Evolutionary conservation across 2,329 filamentous ascomycete genomes (phyloP).

Genomic region (Paecilomyces niveus): DNA sequence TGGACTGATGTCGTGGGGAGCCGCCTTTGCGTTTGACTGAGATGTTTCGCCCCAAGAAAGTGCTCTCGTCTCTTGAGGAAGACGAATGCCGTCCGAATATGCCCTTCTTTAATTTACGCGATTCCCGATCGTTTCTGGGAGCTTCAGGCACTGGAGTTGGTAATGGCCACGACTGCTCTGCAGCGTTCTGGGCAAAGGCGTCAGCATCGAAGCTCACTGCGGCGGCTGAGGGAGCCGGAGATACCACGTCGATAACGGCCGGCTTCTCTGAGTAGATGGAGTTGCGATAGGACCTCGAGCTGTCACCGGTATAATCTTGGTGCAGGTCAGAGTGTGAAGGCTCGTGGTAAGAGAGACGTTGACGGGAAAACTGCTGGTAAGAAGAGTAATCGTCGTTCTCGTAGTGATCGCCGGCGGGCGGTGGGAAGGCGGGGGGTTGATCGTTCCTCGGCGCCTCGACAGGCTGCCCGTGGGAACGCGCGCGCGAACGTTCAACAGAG

Average conservation of each 20-base stretch:
- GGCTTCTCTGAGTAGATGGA: not conserved
- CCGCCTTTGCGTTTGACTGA: not conserved
- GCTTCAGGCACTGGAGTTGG: slow-evolving; percentile 2
- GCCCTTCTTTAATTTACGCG: slow-evolving; percentile 8
- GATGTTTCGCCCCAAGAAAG: not conserved
- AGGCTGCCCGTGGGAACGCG: not conserved
- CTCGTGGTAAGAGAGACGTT: not conserved
- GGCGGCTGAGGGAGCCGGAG: slow-evolving; percentile 11
- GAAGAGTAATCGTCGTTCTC: not conserved
- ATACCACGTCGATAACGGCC: slow-evolving; percentile 5
- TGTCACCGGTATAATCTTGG: not conserved
- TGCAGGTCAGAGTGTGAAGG: not conserved
- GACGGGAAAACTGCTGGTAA: not conserved
- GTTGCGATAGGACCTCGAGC: not conserved
- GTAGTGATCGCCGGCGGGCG: not conserved
- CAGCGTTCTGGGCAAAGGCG: slow-evolving; percentile 12
- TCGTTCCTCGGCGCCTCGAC: not conserved
- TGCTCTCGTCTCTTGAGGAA: not conserved
- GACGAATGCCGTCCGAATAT: slow-evolving; percentile 4
- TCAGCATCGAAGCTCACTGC: slow-evolving; percentile 13
- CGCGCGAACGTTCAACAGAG: not conserved
- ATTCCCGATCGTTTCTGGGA: slow-evolving; percentile 8
- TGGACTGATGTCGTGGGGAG: not conserved
- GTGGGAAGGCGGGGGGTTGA: not conserved
- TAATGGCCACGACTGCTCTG: slow-evolving; percentile 14